A percentile compares a stretch with the other conserved stretches of the same genome.
Conservation (phyloP, 257 asterid species). For the Rehmannia glutinosa region DNA sequence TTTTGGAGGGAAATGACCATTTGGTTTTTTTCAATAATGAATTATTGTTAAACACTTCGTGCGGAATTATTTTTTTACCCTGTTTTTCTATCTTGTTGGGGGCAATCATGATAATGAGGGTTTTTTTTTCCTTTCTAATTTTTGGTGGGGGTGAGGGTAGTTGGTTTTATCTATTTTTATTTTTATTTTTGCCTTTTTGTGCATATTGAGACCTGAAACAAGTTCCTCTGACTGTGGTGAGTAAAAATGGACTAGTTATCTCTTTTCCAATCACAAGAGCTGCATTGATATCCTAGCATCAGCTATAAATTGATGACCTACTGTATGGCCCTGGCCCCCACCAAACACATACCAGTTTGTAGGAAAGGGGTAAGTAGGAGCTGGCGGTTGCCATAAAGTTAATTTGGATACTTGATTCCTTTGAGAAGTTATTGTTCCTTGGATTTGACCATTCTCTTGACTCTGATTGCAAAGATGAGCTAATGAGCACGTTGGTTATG, state of each 20-base stretch:
- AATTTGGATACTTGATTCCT: background rate
- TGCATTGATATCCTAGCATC: background rate
- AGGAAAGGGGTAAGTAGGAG: background rate
- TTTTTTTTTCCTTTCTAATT: no score
- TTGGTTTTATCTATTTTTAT: no score
- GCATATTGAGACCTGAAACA: no score
- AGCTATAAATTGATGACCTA: background rate
- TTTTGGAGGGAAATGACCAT: constrained; percentile 4
- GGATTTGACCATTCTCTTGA: constrained; percentile 5
- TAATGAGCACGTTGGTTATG: constrained; percentile 16
- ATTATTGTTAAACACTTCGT: background rate
- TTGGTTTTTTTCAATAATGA: background rate
- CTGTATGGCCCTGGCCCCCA: background rate
- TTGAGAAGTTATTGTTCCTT: background rate
- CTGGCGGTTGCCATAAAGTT: background rate
- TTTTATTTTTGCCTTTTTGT: no score
- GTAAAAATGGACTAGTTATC: no score
- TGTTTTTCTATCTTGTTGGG: no score
- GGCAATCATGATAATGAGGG: no score
- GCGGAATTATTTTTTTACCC: no score
- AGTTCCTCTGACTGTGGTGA: no score
- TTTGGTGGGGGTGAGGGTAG: no score
- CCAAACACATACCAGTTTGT: background rate
- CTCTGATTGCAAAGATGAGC: background rate
- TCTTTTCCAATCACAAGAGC: no score